These are phyloP conservation scores for Chytriomyces confervae DNA, from an alignment of 192 early-diverging fungal species.

Conservation along the genomic window DNA sequence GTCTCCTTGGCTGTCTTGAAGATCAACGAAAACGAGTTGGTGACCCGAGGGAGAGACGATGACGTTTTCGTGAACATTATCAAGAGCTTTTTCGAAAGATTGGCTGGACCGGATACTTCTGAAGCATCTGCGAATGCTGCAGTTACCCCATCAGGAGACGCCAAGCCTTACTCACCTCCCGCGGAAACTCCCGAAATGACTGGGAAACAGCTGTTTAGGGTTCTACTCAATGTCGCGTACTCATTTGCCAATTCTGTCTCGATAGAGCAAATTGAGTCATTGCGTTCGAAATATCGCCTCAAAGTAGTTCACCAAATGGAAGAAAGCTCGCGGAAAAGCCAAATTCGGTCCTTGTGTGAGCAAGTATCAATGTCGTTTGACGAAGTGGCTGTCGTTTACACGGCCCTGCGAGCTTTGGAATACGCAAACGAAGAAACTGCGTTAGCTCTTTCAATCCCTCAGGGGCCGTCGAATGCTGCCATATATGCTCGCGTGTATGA, in stretches of 20 bases:
- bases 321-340: conserved; percentile 55
- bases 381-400: conserved; percentile 59
- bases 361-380: conserved; percentile 59
- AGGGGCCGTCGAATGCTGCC: conserved; percentile 10
- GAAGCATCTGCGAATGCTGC: conserved; percentile 13
- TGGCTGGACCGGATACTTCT: conserved; percentile 44
- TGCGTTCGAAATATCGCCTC: conserved; percentile 54
- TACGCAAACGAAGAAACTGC: conserved; percentile 54
- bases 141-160: conserved; percentile 9
- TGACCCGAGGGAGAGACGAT: conserved; percentile 55
- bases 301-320: conserved; percentile 67
- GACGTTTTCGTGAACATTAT: conserved; percentile 61
- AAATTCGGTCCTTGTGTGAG: conserved; percentile 61
- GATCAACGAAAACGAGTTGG: conserved; percentile 58
- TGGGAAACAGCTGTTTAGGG: conserved; percentile 49
- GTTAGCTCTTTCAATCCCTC: conserved; percentile 39
- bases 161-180: conserved; percentile 28
- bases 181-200: conserved; percentile 40
- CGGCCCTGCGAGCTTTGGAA: conserved; percentile 54
- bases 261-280: conserved; percentile 55
- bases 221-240: conserved; percentile 52
- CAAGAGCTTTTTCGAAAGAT: conserved; percentile 59
- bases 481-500: conserved; percentile 5
- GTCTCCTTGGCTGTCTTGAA: conserved; percentile 60
- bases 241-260: conserved; percentile 48